A percentile compares a stretch with the other conserved stretches of the same genome.
phyloP scores from a whole-genome alignment of 805 yeast genomes.

The Brettanomyces bruxellensis region DNA sequence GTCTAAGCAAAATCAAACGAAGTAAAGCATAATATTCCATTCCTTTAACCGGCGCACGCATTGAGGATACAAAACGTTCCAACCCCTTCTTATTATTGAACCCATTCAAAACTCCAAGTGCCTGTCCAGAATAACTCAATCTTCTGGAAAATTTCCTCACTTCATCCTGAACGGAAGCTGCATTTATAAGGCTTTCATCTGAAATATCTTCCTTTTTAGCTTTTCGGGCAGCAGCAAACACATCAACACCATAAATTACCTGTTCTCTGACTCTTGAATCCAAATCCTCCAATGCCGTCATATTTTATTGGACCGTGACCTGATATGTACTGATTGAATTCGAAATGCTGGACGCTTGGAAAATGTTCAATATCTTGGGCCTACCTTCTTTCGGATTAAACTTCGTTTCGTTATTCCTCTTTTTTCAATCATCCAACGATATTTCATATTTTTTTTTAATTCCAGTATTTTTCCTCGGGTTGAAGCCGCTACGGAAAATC shows the following conservation, averaged over 20 bases:
- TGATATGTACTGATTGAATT: no score
- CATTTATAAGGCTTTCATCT: not conserved
- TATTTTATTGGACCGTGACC: not conserved
- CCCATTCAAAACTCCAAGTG: not conserved
- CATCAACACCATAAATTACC: constrained; percentile 2
- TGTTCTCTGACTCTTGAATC: not conserved
- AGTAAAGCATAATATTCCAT: constrained; percentile 1
- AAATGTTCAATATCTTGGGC: no score
- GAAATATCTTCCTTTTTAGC: not conserved
- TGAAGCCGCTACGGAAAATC: no score
- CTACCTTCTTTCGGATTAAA: no score
- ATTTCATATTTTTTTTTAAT: no score
- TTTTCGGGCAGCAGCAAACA: not conserved
- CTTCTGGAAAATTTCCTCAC: not conserved
- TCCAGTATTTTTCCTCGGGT: no score
- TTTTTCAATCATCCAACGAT: no score
- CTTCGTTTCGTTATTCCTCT: no score
- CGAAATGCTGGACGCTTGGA: no score
- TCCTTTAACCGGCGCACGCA: not conserved
- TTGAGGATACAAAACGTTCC: not conserved
- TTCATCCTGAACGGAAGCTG: not conserved
- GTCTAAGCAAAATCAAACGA: not conserved
- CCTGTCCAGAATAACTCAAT: not conserved
- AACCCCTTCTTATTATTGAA: not conserved
- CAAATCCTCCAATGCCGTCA: constrained; percentile 2